phyloP scores from a whole-genome alignment of 2,329 filamentous ascomycete genomes.

The Fusarium dimerum region DNA sequence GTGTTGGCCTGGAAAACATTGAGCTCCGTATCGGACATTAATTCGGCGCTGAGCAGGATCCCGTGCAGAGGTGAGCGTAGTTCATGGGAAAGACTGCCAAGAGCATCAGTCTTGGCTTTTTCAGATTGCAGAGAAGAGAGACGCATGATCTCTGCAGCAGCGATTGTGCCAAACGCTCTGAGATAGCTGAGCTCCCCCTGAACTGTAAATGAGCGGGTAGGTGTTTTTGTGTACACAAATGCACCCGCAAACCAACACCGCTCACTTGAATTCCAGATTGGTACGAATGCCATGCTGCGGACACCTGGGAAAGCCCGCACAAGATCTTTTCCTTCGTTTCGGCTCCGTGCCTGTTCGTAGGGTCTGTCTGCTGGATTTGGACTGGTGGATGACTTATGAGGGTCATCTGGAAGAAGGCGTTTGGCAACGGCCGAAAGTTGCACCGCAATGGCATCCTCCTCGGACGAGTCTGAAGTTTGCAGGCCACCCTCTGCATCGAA shows the following conservation, averaged over 20 bases:
- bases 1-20: constrained; percentile 48
- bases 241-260: constrained; percentile 51
- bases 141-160: constrained; percentile 57
- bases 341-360: constrained; percentile 5
- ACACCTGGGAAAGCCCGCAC: constrained; percentile 42
- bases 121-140: constrained; percentile 40
- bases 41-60: constrained; percentile 54
- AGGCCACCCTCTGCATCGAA: constrained; percentile 42
- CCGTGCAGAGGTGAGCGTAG: constrained; percentile 62
- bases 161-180: constrained; percentile 52
- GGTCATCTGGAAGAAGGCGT: not conserved
- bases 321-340: constrained; percentile 29
- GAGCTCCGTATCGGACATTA: constrained; percentile 53
- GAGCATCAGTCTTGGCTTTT: constrained; percentile 57
- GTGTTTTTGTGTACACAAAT: constrained; percentile 49
- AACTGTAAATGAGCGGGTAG: constrained; percentile 44
- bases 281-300: constrained; percentile 48
- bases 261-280: constrained; percentile 47
- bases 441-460: constrained; percentile 9
- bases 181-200: constrained; percentile 54
- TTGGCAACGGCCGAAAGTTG: not conserved
- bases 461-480: constrained; percentile 32
- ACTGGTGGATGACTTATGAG: not conserved
- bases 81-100: constrained; percentile 63
- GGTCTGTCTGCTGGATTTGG: constrained; percentile 2